A percentile compares a stretch with the other conserved stretches of the same genome.
Evolutionary conservation across 2,329 filamentous ascomycete species (phyloP).

Genomic region (Paraphaeosphaeria minitans): DNA sequence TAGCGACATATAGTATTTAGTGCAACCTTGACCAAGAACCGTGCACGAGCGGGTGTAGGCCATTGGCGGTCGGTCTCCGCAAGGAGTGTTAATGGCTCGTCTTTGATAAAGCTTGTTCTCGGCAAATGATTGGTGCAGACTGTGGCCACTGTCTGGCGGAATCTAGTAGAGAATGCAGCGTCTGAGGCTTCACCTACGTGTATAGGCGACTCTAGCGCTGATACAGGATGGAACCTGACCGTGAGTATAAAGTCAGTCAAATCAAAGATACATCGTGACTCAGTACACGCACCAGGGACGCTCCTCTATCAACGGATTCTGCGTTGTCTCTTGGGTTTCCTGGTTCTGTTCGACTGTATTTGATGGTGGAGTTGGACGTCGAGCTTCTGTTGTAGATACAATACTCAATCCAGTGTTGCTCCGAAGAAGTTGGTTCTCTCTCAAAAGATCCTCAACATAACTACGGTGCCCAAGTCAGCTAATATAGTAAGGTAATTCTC

Average conservation of each 20-base stretch:
- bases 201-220: conserved; percentile 40
- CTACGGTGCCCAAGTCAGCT: conserved; percentile 13
- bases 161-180: conserved; percentile 45
- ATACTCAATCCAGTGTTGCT: conserved; percentile 13
- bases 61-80: conserved; percentile 43
- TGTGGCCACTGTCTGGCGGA: conserved; percentile 39
- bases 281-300: conserved; percentile 32
- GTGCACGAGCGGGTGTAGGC: conserved; percentile 49
- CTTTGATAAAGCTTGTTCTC: conserved; percentile 39
- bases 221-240: conserved; percentile 34
- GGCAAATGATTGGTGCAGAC: conserved; percentile 37
- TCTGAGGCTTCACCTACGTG: conserved; percentile 47
- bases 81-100: conserved; percentile 42
- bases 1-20: conserved; percentile 48
- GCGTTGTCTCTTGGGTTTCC: conserved; percentile 31
- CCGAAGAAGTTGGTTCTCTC: conserved; percentile 37
- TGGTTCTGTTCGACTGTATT: background rate
- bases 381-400: conserved; percentile 1
- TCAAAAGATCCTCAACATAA: conserved; percentile 35
- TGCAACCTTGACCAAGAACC: conserved; percentile 49
- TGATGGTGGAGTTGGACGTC: conserved; percentile 1
- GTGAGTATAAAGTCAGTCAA: background rate
- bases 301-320: conserved; percentile 44
- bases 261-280: background rate
- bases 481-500: too few relatives aligned